These are phyloP conservation scores for Arabidopsis suecica DNA, from an alignment of 345 rosid genomes.

Conservation along the genomic window DNA sequence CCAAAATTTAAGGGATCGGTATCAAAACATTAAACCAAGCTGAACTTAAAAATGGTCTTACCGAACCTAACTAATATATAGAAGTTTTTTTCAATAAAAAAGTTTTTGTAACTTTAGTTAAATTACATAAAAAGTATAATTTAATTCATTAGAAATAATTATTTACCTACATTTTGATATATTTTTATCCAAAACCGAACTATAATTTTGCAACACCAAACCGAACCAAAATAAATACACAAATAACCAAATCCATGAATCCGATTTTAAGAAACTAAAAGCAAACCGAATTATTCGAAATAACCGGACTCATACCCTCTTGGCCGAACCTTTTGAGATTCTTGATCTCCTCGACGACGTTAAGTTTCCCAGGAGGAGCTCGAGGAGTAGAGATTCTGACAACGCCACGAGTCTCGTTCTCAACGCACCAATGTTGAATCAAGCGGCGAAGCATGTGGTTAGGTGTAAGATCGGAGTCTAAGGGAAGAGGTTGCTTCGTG, in stretches of 20 bases:
- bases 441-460: constrained; percentile 77
- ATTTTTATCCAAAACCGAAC: not conserved
- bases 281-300: not conserved
- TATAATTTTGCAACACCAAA: constrained; percentile 1
- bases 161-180: not conserved
- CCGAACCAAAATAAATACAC: not conserved
- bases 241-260: not conserved
- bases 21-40: not conserved
- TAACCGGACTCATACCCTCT: constrained; percentile 24
- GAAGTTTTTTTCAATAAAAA: too few species aligned
- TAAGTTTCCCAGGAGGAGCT: constrained; percentile 49
- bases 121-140: not conserved
- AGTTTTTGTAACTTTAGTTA: not conserved
- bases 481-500: constrained; percentile 63
- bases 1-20: not conserved
- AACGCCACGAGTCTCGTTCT: constrained; percentile 57
- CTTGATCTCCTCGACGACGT: constrained; percentile 49
- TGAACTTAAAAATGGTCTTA: not conserved
- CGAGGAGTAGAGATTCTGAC: constrained; percentile 64
- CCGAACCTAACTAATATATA: not conserved
- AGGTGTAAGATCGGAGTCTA: constrained; percentile 70
- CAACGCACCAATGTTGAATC: constrained; percentile 71
- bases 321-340: constrained; percentile 36
- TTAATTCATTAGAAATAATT: not conserved
- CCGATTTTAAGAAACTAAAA: not conserved